Evolutionary conservation across 83 land plant species (phyloP).

Genomic region (Larix sibirica): DNA sequence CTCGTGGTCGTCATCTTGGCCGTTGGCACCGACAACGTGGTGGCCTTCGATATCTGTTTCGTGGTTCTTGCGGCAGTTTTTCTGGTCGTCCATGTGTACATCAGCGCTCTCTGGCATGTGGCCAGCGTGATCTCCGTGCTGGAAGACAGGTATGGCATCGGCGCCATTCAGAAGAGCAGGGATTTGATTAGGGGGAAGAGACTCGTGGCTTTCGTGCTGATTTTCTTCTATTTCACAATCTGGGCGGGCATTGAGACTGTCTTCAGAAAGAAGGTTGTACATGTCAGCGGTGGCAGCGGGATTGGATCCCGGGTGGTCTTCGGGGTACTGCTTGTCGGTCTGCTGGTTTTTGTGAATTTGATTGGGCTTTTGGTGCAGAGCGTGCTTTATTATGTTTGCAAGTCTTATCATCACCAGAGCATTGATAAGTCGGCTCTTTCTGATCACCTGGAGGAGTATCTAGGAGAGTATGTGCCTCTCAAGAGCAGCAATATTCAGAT

Average conservation of each 20-base stretch:
- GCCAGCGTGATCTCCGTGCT: constrained; percentile 52
- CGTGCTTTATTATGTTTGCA: constrained; percentile 47
- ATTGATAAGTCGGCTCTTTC: constrained; percentile 48
- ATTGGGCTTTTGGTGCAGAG: constrained; percentile 48
- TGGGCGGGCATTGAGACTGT: background rate
- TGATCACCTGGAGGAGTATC: constrained; percentile 58
- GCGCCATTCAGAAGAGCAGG: constrained; percentile 33
- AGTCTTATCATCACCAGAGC: constrained; percentile 42
- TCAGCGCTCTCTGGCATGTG: constrained; percentile 47
- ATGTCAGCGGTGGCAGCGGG: background rate
- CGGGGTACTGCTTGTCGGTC: constrained; percentile 22
- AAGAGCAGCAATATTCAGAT: constrained; percentile 39
- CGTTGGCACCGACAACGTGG: background rate
- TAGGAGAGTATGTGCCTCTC: constrained; percentile 63
- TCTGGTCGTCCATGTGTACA: constrained; percentile 27
- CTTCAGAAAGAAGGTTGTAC: background rate
- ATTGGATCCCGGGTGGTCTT: background rate
- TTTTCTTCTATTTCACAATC: constrained; percentile 25
- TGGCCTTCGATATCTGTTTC: background rate
- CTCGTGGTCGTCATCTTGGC: background rate
- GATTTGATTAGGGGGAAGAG: constrained; percentile 42
- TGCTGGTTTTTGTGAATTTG: constrained; percentile 30
- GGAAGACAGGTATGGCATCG: constrained; percentile 44
- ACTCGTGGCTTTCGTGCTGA: constrained; percentile 22
- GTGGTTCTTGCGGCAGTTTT: background rate